phyloP scores from a whole-genome alignment of 345 rosid species.

The Fremontodendron californicum region DNA sequence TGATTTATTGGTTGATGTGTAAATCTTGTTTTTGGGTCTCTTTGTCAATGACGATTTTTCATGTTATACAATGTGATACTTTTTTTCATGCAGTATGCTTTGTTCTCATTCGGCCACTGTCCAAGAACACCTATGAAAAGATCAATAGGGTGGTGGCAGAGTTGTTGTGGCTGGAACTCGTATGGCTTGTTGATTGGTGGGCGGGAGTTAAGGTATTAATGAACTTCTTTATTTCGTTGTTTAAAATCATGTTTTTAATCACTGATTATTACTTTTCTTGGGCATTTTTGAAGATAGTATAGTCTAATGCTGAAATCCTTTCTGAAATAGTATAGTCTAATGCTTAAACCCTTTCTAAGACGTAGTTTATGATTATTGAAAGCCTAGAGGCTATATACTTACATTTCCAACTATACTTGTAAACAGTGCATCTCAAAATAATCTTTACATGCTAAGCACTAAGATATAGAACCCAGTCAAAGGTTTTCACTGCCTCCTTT shows the following conservation, averaged over 20 bases:
- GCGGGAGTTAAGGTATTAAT: conserved; percentile 68
- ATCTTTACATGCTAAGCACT: not conserved
- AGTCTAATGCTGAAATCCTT: not conserved
- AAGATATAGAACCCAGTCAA: not conserved
- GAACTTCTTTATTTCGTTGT: not conserved
- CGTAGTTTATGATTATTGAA: not conserved
- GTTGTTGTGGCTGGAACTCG: too few relatives aligned
- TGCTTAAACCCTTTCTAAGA: too few relatives aligned
- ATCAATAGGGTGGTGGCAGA: too few relatives aligned
- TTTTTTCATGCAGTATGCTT: conserved; percentile 68
- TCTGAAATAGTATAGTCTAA: too few relatives aligned
- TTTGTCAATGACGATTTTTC: not conserved
- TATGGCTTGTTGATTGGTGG: conserved; percentile 98
- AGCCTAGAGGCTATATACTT: not conserved
- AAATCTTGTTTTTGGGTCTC: not conserved
- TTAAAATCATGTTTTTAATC: not conserved
- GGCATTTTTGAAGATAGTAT: too few relatives aligned
- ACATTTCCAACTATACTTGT: not conserved
- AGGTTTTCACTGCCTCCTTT: not conserved
- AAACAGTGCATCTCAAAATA: not conserved
- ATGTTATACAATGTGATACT: not conserved
- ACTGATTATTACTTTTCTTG: not conserved
- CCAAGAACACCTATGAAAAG: too few relatives aligned
- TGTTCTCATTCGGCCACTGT: too few relatives aligned
- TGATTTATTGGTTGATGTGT: not conserved